A percentile compares a stretch with the other conserved stretches of the same genome.
Evolutionary conservation across 2,329 filamentous ascomycete species (phyloP).

Genomic region (Aspergillus novoparasiticus): DNA sequence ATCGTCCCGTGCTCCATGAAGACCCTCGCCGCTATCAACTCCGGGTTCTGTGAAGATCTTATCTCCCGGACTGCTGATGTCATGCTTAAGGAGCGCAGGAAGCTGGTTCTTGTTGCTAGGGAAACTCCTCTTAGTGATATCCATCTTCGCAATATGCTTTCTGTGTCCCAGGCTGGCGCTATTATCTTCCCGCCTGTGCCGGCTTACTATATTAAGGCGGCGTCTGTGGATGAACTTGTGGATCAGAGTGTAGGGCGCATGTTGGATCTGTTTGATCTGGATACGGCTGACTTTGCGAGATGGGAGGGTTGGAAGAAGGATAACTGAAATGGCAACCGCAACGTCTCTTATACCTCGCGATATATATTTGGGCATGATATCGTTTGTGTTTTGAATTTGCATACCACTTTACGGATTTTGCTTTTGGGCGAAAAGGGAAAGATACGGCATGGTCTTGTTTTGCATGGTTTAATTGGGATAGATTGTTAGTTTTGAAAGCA

Average conservation of each 20-base stretch:
- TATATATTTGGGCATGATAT: background rate
- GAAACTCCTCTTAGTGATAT: constrained; percentile 54
- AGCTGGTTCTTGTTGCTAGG: constrained; percentile 44
- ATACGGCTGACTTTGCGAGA: constrained; percentile 42
- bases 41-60: constrained; percentile 49
- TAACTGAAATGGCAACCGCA: background rate
- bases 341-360: background rate
- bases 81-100: constrained; percentile 48
- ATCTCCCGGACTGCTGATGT: constrained; percentile 52
- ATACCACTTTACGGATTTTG: background rate
- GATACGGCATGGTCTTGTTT: fast-evolving
- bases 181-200: constrained; percentile 51
- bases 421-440: background rate
- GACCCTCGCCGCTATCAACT: constrained; percentile 47
- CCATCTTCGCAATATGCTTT: constrained; percentile 50
- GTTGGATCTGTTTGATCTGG: constrained; percentile 49
- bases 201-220: constrained; percentile 48
- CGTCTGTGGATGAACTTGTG: constrained; percentile 44
- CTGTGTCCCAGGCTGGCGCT: constrained; percentile 39
- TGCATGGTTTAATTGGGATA: background rate
- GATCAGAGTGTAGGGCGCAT: constrained; percentile 52
- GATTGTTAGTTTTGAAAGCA: background rate
- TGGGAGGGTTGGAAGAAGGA: constrained; percentile 30
- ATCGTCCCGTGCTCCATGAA: constrained; percentile 54
- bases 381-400: background rate